Evolutionary conservation across 1,284 basidiomycete genomes (phyloP).

Genomic region (Irpex lacteus): DNA sequence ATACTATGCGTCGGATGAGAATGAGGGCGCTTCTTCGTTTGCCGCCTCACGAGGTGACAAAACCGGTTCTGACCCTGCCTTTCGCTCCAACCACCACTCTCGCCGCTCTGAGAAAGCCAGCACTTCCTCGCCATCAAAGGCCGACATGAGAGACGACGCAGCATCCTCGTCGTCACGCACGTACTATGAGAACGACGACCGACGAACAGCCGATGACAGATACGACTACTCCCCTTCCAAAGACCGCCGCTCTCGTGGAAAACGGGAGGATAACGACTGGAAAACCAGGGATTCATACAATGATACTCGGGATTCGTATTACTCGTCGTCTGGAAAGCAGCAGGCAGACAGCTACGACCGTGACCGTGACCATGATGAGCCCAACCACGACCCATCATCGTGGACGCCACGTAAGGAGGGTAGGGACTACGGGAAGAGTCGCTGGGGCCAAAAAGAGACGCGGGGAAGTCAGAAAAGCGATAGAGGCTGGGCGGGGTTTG

Average conservation of each 20-base stretch:
- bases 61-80: conserved; percentile 39
- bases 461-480: conserved; percentile 20
- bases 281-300: conserved; percentile 46
- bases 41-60: conserved; percentile 42
- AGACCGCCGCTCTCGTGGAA: conserved; percentile 46
- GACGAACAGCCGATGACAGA: conserved; percentile 52
- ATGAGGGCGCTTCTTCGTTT: conserved; percentile 39
- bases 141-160: conserved; percentile 48
- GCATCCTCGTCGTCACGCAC: conserved; percentile 46
- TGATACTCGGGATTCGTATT: conserved; percentile 25
- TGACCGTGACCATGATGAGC: conserved; percentile 33
- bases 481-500: conserved; percentile 18
- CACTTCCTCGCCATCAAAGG: conserved; percentile 39
- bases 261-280: conserved; percentile 49
- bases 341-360: conserved; percentile 48
- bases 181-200: conserved; percentile 48
- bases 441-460: conserved; percentile 42
- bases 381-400: conserved; percentile 37
- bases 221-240: conserved; percentile 42
- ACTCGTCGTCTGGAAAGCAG: conserved; percentile 33
- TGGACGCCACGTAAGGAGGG: conserved; percentile 34
- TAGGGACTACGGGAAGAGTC: conserved; percentile 36
- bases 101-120: conserved; percentile 44
- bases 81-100: conserved; percentile 43
- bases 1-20: conserved; percentile 6